Base-by-base conservation (phyloP, 345 rosid species). In the Sonneratia alba region DNA sequence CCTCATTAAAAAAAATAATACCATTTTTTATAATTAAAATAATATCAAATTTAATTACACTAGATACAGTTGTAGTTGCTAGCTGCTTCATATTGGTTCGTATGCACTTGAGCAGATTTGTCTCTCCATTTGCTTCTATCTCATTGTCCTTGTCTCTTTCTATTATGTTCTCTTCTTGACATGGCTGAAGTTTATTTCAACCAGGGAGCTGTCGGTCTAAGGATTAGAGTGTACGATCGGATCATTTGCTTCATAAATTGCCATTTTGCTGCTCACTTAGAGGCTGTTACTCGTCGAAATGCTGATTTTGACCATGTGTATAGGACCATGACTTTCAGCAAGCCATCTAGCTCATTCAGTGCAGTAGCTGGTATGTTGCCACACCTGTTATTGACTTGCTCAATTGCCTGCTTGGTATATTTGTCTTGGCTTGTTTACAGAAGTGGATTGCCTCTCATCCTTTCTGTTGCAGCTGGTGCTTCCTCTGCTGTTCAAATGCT, bases 181-280 rank as follows among this genome's bases (percentile, higher is more conserved):
- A 0, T 10, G 57, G 36, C 62, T 62, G 42, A 72, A 36, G 37
- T 63, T 74, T 68, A 72, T 51, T 68, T 38, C 69, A 47, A 75
- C 70, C 87, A 89, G 95, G 95, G 95, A 78, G 95, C 90, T 71
- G 95, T 89, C 55, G 95, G 90, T 59, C 77, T 89, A 83, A 89
- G 90, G 78, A 84, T 89, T 21, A 84, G 92, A 78, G 91, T 89
- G 49, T 84, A 76, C 42, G 90, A 87, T 73, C 79, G 90, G 79
- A 82, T 78, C 79, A 82, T 89, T 71, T 85, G 90, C 87, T 86
- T 89, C 72, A 88, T 87, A 59, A 89, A 89, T 78, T 89, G 95
- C 80, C 95, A 89, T 78, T 76, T 89, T 72, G 95, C 95, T 42
- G 95, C 95, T 45, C 95, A 89, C 77, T 66, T 86, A 76, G 95